These are phyloP conservation scores for Melastoma malabathricum DNA, from an alignment of 345 rosid species.

Conservation along the genomic window DNA sequence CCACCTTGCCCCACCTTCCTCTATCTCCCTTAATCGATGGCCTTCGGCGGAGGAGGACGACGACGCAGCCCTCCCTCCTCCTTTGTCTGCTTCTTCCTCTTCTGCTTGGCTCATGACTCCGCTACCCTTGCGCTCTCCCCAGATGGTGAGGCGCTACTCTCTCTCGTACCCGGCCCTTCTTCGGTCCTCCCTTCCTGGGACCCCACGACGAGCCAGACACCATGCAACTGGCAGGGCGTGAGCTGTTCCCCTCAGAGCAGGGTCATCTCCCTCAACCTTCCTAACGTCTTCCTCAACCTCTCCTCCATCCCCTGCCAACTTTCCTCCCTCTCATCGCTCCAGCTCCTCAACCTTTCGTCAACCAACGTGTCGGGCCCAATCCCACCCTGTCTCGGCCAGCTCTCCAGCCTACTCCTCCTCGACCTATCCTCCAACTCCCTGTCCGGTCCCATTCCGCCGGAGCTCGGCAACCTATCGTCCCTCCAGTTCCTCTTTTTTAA, in stretches of 20 bases:
- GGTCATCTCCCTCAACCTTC: conserved; percentile 73
- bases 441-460: conserved; percentile 52
- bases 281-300: conserved; percentile 72
- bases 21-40: no score
- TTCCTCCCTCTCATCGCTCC: conserved; percentile 71
- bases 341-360: conserved; percentile 85
- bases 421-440: conserved; percentile 95
- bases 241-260: conserved; percentile 72
- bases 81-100: no score
- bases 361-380: conserved; percentile 75
- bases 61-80: no score
- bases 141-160: conserved; percentile 35
- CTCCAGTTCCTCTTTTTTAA: conserved; percentile 78
- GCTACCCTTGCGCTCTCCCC: no score
- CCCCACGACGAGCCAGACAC: conserved; percentile 43
- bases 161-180: conserved; percentile 48
- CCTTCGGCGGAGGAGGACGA: no score
- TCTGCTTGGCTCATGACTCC: no score
- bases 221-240: conserved; percentile 89
- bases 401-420: conserved; percentile 52
- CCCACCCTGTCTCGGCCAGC: conserved; percentile 66
- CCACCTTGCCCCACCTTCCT: no score
- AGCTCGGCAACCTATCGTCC: conserved; percentile 58
- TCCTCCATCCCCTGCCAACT: conserved; percentile 57
- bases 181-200: conserved; percentile 65